Conservation (phyloP, 805 yeast genomes). For the Nakazawaea sp. region DNA sequence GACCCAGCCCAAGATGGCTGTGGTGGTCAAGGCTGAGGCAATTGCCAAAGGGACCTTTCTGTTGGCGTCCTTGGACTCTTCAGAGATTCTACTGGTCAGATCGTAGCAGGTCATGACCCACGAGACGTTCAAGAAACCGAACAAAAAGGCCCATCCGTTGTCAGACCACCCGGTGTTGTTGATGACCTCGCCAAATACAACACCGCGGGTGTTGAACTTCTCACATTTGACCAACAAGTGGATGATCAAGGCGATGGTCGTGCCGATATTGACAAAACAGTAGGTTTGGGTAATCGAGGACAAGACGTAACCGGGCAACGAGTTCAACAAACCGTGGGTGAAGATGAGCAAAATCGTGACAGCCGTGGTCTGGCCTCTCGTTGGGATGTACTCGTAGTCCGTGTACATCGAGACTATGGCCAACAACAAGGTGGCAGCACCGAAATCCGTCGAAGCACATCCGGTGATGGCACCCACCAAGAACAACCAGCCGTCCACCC, state of each 20-base stretch:
- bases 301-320: constrained; percentile 43
- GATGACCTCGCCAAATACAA: constrained; percentile 40
- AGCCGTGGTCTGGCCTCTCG: constrained; percentile 39
- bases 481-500: constrained; percentile 50
- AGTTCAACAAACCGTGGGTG: constrained; percentile 43
- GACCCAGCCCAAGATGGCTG: constrained; percentile 44
- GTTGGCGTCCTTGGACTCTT: constrained; percentile 49
- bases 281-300: constrained; percentile 43
- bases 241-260: constrained; percentile 42
- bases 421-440: constrained; percentile 40
- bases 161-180: constrained; percentile 44
- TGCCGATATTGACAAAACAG: constrained; percentile 42
- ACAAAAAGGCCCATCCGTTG: constrained; percentile 50
- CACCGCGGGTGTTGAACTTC: constrained; percentile 34
- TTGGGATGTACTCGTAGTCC: constrained; percentile 30
- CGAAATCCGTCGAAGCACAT: constrained; percentile 45
- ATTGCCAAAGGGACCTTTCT: constrained; percentile 53
- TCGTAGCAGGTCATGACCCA: constrained; percentile 58
- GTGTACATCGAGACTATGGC: constrained; percentile 35
- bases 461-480: constrained; percentile 43
- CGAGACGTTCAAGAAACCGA: constrained; percentile 49
- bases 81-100: constrained; percentile 49
- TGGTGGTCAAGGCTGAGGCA: constrained; percentile 41
- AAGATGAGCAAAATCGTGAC: constrained; percentile 42
- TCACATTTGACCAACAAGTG: constrained; percentile 50